Base-by-base conservation (phyloP, 2,329 filamentous ascomycete species). In the Trichoderma sp. region DNA sequence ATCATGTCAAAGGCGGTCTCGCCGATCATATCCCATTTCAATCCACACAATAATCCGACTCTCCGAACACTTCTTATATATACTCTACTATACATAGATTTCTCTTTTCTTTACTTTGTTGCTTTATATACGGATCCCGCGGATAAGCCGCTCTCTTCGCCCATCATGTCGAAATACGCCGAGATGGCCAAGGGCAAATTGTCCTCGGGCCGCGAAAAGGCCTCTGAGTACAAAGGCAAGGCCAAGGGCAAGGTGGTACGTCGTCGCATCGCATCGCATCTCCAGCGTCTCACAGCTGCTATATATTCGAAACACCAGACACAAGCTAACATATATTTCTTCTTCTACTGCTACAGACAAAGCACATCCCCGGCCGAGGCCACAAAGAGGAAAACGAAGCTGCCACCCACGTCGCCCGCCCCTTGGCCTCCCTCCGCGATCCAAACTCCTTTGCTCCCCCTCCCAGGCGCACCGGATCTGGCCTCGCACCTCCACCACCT, bases 401-500 rank as follows among this genome's bases (percentile, higher is more conserved):
- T 17, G 74, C 63, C 73, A 23, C 76, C 26, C 84, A 85, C 74
- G 80, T 82, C 58, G 82, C 87, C 36, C 85, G 86, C 17, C 94
- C 94, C 1, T 82, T 97, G 57, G 85, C 89, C 9, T 85, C 88
- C 4, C 86, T 97, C 34, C 90, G 89, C 78, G 94, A 97, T 78
- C 94, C 93, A 1, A 80, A 88, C 1, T 88, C 89, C 17, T 97
- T 97, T 79, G 93, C 88, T 2, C 93, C 94, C 28, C 94, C 94
- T 30, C 94, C 94, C 0, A 95, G 89, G 76, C 92, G 82, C 47
- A 79, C 80, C 32, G 76, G 77, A 72, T 74, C 80, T 57, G 86
- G 81, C 80, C 78, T 76, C 57, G 74, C 73, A 15, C 75, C 77
- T 75, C 20, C 78, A 23, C 76, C 78, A 15, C 75, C 74, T 4